Evolutionary conservation across 140 eudicot genomes (phyloP).

Genomic region (Erigeron philadelphicus): DNA sequence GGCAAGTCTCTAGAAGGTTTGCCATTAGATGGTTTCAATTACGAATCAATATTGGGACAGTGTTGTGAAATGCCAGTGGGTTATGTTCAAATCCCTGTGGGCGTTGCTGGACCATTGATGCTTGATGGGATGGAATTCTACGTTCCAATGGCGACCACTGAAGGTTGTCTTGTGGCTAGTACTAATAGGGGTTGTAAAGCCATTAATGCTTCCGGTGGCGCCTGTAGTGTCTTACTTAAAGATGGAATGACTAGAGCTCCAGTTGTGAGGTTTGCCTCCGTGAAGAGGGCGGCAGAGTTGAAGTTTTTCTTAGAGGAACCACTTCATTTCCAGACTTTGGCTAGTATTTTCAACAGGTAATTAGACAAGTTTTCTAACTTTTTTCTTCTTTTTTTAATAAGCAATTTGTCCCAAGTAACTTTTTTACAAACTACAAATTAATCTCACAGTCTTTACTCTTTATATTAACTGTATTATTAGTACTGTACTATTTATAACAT

Average conservation of each 20-base stretch:
- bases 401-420: no score
- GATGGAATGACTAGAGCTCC: constrained; percentile 41
- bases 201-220: constrained; percentile 33
- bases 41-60: constrained; percentile 40
- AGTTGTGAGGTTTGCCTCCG: constrained; percentile 30
- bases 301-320: constrained; percentile 35
- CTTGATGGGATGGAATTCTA: constrained; percentile 24
- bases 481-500: no score
- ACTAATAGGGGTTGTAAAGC: constrained; percentile 41
- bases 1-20: constrained; percentile 37
- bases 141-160: constrained; percentile 40
- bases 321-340: constrained; percentile 24
- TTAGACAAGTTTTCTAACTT: no score
- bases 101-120: constrained; percentile 34
- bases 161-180: constrained; percentile 41
- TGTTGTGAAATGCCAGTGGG: constrained; percentile 63
- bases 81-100: constrained; percentile 52
- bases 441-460: no score
- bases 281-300: constrained; percentile 33
- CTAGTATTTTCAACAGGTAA: constrained; percentile 28
- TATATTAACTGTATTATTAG: no score
- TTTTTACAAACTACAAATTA: no score
- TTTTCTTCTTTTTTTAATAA: no score
- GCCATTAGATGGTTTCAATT: constrained; percentile 48
- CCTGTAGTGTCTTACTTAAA: constrained; percentile 23